Conservation (phyloP, 1,139 yeast genomes). For the Yamadazyma conglobata region DNA sequence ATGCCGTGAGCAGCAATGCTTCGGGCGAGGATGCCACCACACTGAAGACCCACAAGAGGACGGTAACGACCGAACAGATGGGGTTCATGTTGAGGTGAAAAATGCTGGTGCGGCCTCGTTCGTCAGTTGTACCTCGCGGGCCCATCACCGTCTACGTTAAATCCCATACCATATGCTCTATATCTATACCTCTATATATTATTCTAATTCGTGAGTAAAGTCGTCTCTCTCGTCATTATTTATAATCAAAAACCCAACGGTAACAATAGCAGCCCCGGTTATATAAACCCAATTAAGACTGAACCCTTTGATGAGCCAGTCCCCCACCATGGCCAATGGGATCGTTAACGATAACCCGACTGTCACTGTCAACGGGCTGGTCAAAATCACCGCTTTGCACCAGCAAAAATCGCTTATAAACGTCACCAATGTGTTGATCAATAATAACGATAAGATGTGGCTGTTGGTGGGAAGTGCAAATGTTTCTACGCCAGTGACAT, state of each 20-base stretch:
- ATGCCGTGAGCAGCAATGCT: slow-evolving; percentile 14
- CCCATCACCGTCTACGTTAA: no score
- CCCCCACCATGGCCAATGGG: slow-evolving; percentile 93
- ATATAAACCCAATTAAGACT: slow-evolving; percentile 59
- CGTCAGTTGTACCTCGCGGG: no score
- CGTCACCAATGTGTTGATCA: slow-evolving; percentile 70
- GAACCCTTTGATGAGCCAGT: slow-evolving; percentile 68
- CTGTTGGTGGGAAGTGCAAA: slow-evolving; percentile 65
- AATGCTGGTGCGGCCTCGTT: no score
- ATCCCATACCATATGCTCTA: no score
- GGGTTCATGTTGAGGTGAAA: no score
- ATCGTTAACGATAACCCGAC: slow-evolving; percentile 91
- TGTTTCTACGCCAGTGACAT: slow-evolving; percentile 59
- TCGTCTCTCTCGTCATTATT: slow-evolving; percentile 74
- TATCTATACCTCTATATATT: background rate
- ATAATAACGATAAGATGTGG: slow-evolving; percentile 51
- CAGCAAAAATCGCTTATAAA: slow-evolving; percentile 88
- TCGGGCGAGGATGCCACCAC: slow-evolving; percentile 7
- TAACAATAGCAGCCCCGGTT: slow-evolving; percentile 76
- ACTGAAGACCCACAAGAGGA: no score
- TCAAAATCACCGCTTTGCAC: slow-evolving; percentile 91
- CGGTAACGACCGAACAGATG: no score
- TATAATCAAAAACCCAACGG: slow-evolving; percentile 78
- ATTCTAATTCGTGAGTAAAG: slow-evolving; percentile 17
- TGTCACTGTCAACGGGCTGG: slow-evolving; percentile 92